Base-by-base conservation (phyloP, 495 filamentous ascomycete genomes). In the Xylaria longipes region DNA sequence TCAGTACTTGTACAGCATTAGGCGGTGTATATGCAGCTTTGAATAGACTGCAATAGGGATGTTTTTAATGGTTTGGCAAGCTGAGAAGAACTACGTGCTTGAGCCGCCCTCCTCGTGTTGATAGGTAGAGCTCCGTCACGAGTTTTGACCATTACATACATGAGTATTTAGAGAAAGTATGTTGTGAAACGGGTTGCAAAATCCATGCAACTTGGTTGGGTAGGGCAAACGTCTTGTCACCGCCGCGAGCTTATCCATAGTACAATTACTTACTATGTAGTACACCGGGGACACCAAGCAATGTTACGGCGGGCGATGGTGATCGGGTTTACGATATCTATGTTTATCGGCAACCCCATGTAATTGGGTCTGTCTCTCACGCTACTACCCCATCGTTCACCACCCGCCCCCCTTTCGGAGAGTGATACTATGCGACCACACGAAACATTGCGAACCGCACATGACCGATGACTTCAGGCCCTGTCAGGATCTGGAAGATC, bases 401-500 rank as follows among this genome's bases (percentile, higher is more conserved):
- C 12, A 7, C 57, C 37, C n/a, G n/a, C n/a, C 33, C 33, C 50
- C 29, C 29, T 52, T 39, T 35, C 17, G 31, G 29, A 46, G n/a
- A 39, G 63, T 52, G 27, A 63, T 22, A 43, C 14, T 52, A 52
- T 64, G 58, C 68, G 35, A 70, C 68, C 68, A 70, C 68, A 70
- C 68, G 68, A 70, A 70, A 70, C 68, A 70, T 56, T 22, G 58
- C 56, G 22, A 48, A n/a, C 15, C 68, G 35, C 63, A 50, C 69
- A 65, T 71, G 69, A 66, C 62, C 39, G 48, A 57, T 65, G 48
- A 50, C 61, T 58, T 27, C 43, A 37, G 14, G 69, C 50, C 62
- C 31, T 37, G 69, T 46, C 37, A n/a, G 69, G 63, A 66, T 65
- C 56, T 60, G 69, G 69, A 71, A 71, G 63, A 46, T 71, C 69